A percentile compares a stretch with the other conserved stretches of the same genome.
These are phyloP conservation scores for Oropetium thomaeum DNA, from an alignment of 176 grass and related monocot species.

Conservation along the genomic window DNA sequence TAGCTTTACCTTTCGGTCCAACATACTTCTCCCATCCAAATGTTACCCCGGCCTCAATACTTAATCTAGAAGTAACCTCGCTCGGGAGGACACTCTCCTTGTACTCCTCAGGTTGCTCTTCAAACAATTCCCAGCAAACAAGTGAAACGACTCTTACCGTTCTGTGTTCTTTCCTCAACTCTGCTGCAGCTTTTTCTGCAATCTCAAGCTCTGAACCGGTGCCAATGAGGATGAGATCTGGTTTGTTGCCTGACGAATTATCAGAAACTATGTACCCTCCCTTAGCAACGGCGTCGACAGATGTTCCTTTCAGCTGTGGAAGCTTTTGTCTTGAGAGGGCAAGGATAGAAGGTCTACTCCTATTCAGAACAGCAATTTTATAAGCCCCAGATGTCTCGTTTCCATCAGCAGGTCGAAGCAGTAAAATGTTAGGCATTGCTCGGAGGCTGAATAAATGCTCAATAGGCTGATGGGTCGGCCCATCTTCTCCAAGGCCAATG, in stretches of 20 bases:
- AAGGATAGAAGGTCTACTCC: conserved; percentile 44
- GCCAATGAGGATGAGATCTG: conserved; percentile 49
- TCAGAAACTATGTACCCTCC: conserved; percentile 59
- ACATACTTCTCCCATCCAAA: conserved; percentile 56
- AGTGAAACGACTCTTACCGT: conserved; percentile 52
- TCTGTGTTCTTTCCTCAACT: conserved; percentile 38
- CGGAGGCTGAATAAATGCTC: conserved; percentile 55
- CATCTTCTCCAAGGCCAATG: conserved; percentile 62
- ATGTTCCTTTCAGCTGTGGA: conserved; percentile 36
- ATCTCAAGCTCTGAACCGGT: conserved; percentile 62
- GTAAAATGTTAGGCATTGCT: conserved; percentile 57
- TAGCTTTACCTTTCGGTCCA: conserved; percentile 43
- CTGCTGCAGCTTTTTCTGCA: conserved; percentile 39
- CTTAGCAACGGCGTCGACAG: conserved; percentile 34
- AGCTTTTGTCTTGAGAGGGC: conserved; percentile 59
- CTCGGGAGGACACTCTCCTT: conserved; percentile 44
- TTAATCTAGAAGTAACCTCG: conserved; percentile 46
- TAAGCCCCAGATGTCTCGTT: conserved; percentile 57
- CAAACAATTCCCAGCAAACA: conserved; percentile 62
- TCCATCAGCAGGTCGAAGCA: conserved; percentile 58
- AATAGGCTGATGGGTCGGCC: conserved; percentile 59
- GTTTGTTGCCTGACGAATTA: conserved; percentile 41
- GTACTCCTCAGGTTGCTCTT: conserved; percentile 50
- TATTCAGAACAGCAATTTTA: conserved; percentile 41
- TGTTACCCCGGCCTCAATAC: conserved; percentile 51